These are phyloP conservation scores for Colletotrichum cordylinicola DNA, from an alignment of 2,329 filamentous ascomycete species.

Conservation along the genomic window DNA sequence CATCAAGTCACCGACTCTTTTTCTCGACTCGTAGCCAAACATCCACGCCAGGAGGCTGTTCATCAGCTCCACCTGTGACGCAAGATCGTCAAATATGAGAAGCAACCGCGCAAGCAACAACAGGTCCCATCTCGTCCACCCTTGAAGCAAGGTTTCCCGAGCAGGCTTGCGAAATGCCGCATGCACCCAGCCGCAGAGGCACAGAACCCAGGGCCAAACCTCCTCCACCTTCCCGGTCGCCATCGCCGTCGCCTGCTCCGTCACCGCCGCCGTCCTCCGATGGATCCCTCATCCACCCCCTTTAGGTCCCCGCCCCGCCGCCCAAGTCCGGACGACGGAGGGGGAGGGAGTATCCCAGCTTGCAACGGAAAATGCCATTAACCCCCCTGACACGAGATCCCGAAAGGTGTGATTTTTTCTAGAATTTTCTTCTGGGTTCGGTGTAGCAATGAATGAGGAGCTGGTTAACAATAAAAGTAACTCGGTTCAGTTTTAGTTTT, in stretches of 20 bases:
- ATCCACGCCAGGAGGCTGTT: neutral
- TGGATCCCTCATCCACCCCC: neutral
- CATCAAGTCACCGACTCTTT: conserved; percentile 2
- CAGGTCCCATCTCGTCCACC: neutral
- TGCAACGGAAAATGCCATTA: neutral
- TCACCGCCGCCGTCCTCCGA: neutral
- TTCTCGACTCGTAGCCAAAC: neutral
- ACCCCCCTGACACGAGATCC: neutral
- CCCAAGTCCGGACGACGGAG: neutral
- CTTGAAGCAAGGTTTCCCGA: neutral
- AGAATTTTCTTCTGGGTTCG: neutral
- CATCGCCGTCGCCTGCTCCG: neutral
- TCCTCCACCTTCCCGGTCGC: neutral
- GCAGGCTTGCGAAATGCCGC: neutral
- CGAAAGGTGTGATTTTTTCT: neutral
- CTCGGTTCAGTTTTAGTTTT: neutral
- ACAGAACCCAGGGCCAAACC: no score
- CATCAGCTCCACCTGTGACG: conserved; percentile 2
- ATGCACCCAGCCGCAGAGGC: neutral
- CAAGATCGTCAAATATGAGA: neutral
- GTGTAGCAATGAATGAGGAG: neutral
- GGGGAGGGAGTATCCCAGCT: neutral
- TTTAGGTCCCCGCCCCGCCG: neutral
- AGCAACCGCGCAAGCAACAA: neutral
- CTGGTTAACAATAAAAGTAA: neutral